phyloP scores from a whole-genome alignment of 495 filamentous ascomycete genomes.

The Penicillium steckii region DNA sequence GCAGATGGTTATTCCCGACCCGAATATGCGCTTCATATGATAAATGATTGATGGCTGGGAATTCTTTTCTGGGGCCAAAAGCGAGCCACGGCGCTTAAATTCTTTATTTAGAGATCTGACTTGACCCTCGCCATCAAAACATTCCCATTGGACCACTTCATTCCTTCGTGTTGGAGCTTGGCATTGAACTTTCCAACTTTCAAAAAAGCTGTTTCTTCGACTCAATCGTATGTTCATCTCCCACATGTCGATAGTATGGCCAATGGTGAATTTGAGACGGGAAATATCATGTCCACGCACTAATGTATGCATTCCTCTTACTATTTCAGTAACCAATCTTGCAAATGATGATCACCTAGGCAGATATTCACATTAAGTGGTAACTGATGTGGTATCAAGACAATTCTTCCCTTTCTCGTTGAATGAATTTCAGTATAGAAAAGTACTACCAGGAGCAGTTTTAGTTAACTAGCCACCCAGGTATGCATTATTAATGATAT shows the following conservation, averaged over 20 bases:
- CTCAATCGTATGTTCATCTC: no score
- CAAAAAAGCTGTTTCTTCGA: background rate
- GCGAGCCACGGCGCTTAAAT: slow-evolving; percentile 16
- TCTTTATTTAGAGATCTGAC: slow-evolving; percentile 14
- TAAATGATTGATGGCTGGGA: background rate
- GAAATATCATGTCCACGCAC: background rate
- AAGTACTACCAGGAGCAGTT: no score
- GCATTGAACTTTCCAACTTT: background rate
- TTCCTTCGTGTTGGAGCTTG: background rate
- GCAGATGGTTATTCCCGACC: background rate
- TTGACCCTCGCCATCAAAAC: background rate
- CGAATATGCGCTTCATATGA: background rate
- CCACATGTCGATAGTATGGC: no score
- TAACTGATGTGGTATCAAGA: no score
- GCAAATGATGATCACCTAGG: background rate
- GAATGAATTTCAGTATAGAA: no score
- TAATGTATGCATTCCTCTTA: background rate
- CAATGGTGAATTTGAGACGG: no score
- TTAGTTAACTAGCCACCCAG: no score
- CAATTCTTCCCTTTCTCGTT: no score
- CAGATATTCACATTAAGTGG: no score
- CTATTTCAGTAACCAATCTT: background rate
- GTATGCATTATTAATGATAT: no score
- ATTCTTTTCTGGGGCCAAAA: background rate
- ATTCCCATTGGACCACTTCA: background rate